Base-by-base conservation (phyloP, 2,329 filamentous ascomycete genomes). In the Fusarium sterilihyphosum region DNA sequence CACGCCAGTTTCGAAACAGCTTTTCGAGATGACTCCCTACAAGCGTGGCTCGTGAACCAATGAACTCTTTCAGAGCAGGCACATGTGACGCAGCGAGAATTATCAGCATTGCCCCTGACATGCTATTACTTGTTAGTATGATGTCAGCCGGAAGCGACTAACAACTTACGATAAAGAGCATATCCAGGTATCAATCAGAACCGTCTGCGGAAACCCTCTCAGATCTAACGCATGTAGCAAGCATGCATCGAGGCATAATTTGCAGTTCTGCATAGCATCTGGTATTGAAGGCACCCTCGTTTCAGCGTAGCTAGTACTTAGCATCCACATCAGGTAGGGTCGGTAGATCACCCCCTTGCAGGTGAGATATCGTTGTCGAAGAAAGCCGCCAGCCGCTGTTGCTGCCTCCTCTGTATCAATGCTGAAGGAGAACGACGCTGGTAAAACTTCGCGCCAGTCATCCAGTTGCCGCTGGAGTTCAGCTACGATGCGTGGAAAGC, bases 111-210 rank as follows among this genome's bases (percentile, higher is more conserved):
- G 85, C 85, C 0, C 84, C 84, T 0, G 85, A 85, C 85, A 87
- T 87, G 1, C 86, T 86, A 9, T 33, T 50, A 8, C 0, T 9
- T 0, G 13, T 58, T 20, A 62, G 65, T 31, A 61, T 1, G 13
- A 0, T 16, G 1, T 8, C 0, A 9, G 2, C 14, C 6, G 2
- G 1, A 1, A 4, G 8, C 6, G 5, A 3, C 2, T 3, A 6
- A 24, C 7, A 18, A 82, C 85, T 76, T 79, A 88, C 86, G 86
- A 88, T 0, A 89, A 73, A 0, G 86, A 86, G 52, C 87, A 89
- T 29, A 88, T 88, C 87, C 87, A 89, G 0, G 86, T 87, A 71
- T 89, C 87, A 4, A 88, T 83, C 40, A 89, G 76, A 0, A 88
- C 83, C 0, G 87, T 89, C 54, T 89, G 87, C 0, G 84, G 80